Percentiles rank a stretch among this genome's conserved stretches.
These are phyloP conservation scores for Chlorella sorokiniana DNA, from an alignment of 139 green algal species.

Conservation along the genomic window DNA sequence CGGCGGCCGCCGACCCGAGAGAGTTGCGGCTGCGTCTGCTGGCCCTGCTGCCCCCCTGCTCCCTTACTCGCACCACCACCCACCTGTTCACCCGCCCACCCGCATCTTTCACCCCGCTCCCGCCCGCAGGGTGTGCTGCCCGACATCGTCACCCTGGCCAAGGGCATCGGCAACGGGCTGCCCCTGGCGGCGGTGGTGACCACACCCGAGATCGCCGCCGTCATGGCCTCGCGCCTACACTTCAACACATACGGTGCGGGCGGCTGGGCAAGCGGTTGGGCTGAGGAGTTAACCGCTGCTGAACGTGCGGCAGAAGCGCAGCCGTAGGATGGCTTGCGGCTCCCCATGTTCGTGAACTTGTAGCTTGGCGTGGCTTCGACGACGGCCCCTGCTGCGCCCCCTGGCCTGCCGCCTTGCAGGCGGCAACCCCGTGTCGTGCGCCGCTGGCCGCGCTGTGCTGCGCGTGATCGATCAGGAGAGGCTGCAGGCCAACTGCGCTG, in stretches of 20 bases:
- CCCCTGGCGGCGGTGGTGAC: constrained; percentile 96
- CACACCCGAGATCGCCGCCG: constrained; percentile 86
- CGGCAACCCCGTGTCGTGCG: constrained; percentile 91
- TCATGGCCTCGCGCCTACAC: constrained; percentile 77
- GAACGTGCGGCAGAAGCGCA: too few species aligned
- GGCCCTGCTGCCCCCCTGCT: too few species aligned
- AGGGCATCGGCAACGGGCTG: constrained; percentile 97
- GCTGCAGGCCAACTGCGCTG: constrained; percentile 69
- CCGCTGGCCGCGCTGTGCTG: constrained; percentile 73
- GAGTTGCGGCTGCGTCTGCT: too few species aligned
- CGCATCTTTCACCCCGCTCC: background rate
- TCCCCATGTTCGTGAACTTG: background rate
- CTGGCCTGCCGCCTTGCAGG: background rate
- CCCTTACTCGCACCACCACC: too few species aligned
- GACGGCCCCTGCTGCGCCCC: background rate
- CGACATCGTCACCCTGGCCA: constrained; percentile 96
- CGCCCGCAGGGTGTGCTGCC: constrained; percentile 71
- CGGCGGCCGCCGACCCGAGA: too few species aligned
- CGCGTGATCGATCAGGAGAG: constrained; percentile 78
- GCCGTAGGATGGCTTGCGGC: too few species aligned
- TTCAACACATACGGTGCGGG: constrained; percentile 97
- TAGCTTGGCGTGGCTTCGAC: background rate
- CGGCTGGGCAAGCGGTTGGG: background rate
- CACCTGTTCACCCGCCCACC: background rate
- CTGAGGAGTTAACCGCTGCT: background rate